Base-by-base conservation (phyloP, 352 stramenopile species). In the Lagenidium sp. region DNA sequence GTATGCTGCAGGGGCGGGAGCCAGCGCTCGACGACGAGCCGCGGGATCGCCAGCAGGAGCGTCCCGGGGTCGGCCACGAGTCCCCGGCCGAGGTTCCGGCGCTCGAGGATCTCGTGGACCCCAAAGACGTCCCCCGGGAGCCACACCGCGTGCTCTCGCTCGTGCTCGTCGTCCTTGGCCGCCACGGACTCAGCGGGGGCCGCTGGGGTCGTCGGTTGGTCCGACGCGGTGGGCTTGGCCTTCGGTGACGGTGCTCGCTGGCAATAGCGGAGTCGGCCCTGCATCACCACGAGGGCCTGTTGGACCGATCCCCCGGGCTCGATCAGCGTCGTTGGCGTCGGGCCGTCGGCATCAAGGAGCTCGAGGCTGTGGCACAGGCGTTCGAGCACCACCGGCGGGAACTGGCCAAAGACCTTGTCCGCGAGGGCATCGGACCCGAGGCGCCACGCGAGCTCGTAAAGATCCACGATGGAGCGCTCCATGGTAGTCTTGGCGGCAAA, bases 351-450 rank as follows among this genome's bases (percentile, higher is more conserved):
- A 3, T 67, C 53, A 3, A 52, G 47, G 1, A 74, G 29, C 24
- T 78, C 48, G 46, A 84, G 65, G 16, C 55, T 49, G 37, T 81
- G 53, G 24, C 57, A 67, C 5, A 85, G 31, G 1, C 72, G 58
- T 22, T 82, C 72, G 12, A 82, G 44, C 5, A 82, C 63, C 8
- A 81, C 34, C 1, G 69, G 69, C 1, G 72, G 65, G 36, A 85
- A 67, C 47, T 85, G 72, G 41, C 70, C 72, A 22, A 79, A 60
- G 24, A 65, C 51, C 36, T 65, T 80, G 12, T 42, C 60, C 13
- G 74, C 24, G 0, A 39, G 52, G 10, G 51, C 10, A 36, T 80
- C 51, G 0, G 65, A 48, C 1, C 64, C 49, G n/a, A 84, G 29
- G 15, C 56, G 30, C 35, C 63, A 58, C 0, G 57, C 42, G 12